These are phyloP conservation scores for Murraya paniculata DNA, from an alignment of 345 rosid genomes.

Conservation along the genomic window DNA sequence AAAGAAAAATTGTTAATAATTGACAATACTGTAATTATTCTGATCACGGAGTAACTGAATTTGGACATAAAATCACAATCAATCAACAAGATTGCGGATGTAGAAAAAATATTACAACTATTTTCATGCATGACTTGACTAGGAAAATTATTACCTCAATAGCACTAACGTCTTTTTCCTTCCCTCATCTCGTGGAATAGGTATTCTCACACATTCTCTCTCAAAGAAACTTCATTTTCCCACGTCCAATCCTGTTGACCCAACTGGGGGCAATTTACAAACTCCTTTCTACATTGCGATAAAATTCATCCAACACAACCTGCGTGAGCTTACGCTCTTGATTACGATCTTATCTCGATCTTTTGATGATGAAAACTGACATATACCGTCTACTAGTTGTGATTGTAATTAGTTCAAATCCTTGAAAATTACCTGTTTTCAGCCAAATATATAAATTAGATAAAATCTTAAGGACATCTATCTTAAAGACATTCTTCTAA, in stretches of 20 bases:
- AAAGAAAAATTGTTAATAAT: background rate
- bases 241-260: constrained; percentile 1
- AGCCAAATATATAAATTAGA: too few species aligned
- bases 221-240: background rate
- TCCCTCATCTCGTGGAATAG: too few species aligned
- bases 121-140: background rate
- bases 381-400: constrained; percentile 16
- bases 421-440: background rate
- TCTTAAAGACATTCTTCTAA: too few species aligned
- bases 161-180: background rate
- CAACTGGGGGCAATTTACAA: background rate
- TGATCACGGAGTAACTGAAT: too few species aligned
- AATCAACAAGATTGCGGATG: too few species aligned
- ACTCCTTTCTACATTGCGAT: background rate
- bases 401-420: background rate
- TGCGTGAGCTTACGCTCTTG: background rate
- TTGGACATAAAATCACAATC: too few species aligned
- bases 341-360: constrained; percentile 3
- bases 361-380: constrained; percentile 13
- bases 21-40: background rate
- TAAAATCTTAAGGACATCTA: too few species aligned
- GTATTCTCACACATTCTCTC: background rate
- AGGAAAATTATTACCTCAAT: background rate
- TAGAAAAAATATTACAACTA: background rate
- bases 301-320: background rate